phyloP scores from a whole-genome alignment of 2,329 filamentous ascomycete genomes.

The Acrocalymma vagum region DNA sequence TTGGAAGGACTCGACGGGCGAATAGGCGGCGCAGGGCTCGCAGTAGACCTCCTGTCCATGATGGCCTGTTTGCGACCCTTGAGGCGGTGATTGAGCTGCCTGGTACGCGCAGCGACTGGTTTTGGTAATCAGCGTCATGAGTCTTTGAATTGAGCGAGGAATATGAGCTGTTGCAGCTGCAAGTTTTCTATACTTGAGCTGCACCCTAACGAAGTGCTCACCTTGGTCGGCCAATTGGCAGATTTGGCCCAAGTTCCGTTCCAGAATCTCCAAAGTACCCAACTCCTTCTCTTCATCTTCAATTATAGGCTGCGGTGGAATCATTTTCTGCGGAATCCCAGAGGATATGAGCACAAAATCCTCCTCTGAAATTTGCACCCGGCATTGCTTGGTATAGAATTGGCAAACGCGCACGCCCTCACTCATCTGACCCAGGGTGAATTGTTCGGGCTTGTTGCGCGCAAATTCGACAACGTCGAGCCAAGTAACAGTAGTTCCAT shows the following conservation, averaged over 20 bases:
- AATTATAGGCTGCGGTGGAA: slow-evolving; percentile 80
- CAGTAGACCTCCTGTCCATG: slow-evolving; percentile 66
- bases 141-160: not conserved
- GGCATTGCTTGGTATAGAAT: slow-evolving; percentile 81
- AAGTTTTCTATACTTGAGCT: not conserved
- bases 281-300: slow-evolving; percentile 89
- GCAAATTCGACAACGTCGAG: slow-evolving; percentile 87
- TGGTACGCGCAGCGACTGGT: slow-evolving; percentile 71
- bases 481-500: slow-evolving; percentile 75
- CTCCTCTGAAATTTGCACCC: slow-evolving; percentile 87
- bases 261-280: slow-evolving; percentile 82
- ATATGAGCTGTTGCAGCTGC: slow-evolving; percentile 1
- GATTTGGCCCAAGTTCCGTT: slow-evolving; percentile 78
- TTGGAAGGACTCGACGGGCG: slow-evolving; percentile 51
- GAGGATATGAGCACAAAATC: slow-evolving; percentile 86
- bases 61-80: slow-evolving; percentile 80
- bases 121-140: slow-evolving; percentile 8
- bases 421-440: slow-evolving; percentile 73
- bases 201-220: slow-evolving; percentile 36
- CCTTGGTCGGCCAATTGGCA: slow-evolving; percentile 83
- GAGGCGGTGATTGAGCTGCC: slow-evolving; percentile 82
- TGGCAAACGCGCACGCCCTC: slow-evolving; percentile 79
- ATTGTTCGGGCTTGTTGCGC: slow-evolving; percentile 80
- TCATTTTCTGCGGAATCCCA: slow-evolving; percentile 82
- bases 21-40: slow-evolving; percentile 48